Evolutionary conservation across 2,329 filamentous ascomycete genomes (phyloP), one percentile per base, ranked within the genome.

Genomic region (Aspergillus floridensis): DNA sequence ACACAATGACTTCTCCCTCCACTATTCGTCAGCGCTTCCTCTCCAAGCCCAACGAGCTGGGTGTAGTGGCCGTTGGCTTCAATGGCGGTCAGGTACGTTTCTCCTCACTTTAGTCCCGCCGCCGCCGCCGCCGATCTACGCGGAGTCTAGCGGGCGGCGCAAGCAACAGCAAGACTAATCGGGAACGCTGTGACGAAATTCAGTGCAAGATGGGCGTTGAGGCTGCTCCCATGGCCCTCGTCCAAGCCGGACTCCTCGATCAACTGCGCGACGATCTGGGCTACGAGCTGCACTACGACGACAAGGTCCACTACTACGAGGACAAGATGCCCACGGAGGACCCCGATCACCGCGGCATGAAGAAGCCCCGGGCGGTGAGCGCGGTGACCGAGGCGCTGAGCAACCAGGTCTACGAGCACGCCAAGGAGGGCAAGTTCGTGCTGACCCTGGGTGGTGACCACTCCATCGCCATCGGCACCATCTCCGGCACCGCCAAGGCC

Each of bases 391-490:
- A 88, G 71, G 83, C 86, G 68, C 88, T 99, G 64, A 88, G 87
- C 74, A 81, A 88, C 58, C 91, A 97, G 79, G 91, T 96, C 53
- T 97, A 98, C 81, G 81, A 86, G 65, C 92, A 98, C 72, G 92
- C 93, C 51, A 85, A 83, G 66, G 81, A 90, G 65, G 95, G 95
- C 35, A 88, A 93, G 61, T 87, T 96, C 75, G 92, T 96, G 1
- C 84, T 99, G 58, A 99, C 95, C 0, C 86, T 99, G 10, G 95
- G 95, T 58, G 95, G 95, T 56, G 95, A 99, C 79, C 95, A 99
- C 82, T 92, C 88, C 65, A 96, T 99, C 72, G 95, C 95, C 63
- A 96, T 99, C 68, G 95, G 95, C 63, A 96, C 92, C 51, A 87
- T 99, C 68, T 89, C 89, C 29, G 95, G 95, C 46, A 91, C 89